A percentile compares a stretch with the other conserved stretches of the same genome.
Evolutionary conservation across 2,329 filamentous ascomycete species (phyloP).

Genomic region (Curvularia hawaiiensis): DNA sequence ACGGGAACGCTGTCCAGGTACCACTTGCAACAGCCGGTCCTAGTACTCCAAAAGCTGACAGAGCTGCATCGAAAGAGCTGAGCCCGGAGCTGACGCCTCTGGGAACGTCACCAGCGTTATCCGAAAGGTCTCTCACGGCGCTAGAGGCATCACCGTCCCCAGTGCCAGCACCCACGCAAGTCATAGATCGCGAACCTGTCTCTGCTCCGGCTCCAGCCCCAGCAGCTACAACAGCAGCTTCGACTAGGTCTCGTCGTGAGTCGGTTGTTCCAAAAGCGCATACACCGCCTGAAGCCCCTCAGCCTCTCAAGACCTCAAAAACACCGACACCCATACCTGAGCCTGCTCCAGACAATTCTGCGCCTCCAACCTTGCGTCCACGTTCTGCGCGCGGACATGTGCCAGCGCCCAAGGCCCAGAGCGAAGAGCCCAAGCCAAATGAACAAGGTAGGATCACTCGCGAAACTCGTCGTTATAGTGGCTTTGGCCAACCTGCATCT

Average conservation of each 20-base stretch:
- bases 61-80: slow-evolving; percentile 17
- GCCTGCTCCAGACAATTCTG: slow-evolving; percentile 17
- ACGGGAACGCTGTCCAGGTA: slow-evolving; percentile 39
- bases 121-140: slow-evolving; percentile 18
- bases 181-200: slow-evolving; percentile 13
- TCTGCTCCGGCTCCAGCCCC: slow-evolving; percentile 11
- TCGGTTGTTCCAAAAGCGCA: slow-evolving; percentile 36
- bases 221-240: slow-evolving; percentile 36
- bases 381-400: slow-evolving; percentile 49
- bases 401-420: slow-evolving; percentile 52
- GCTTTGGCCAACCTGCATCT: slow-evolving; percentile 49
- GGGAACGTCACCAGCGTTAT: slow-evolving; percentile 22
- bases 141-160: slow-evolving; percentile 9
- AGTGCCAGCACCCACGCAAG: slow-evolving; percentile 3
- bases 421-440: slow-evolving; percentile 53
- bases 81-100: slow-evolving; percentile 27
- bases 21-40: slow-evolving; percentile 54
- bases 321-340: slow-evolving; percentile 25
- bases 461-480: slow-evolving; percentile 53
- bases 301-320: slow-evolving; percentile 26
- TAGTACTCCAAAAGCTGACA: slow-evolving; percentile 32
- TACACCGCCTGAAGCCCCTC: slow-evolving; percentile 27
- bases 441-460: slow-evolving; percentile 43
- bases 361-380: slow-evolving; percentile 30
- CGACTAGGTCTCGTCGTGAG: slow-evolving; percentile 42